phyloP scores from a whole-genome alignment of 140 eudicot species.

The Flaveria floridana region DNA sequence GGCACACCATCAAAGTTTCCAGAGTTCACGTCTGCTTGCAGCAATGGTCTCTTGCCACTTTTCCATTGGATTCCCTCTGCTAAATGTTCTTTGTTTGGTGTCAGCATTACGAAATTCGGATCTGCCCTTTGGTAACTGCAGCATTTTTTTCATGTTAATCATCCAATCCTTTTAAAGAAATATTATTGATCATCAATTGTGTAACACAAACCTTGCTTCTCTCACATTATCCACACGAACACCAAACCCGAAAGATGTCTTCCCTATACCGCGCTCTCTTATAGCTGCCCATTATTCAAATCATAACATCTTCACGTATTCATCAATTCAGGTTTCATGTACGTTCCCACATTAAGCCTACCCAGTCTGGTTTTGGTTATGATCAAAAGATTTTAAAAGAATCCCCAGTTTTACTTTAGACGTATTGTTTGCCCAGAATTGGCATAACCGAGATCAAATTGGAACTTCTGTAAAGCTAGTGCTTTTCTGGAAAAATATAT shows the following conservation, averaged over 20 bases:
- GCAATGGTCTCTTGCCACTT: slow-evolving; percentile 57
- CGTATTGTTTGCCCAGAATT: no score
- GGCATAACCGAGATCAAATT: no score
- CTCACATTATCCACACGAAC: slow-evolving; percentile 71
- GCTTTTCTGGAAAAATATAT: not conserved
- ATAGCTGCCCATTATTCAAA: slow-evolving; percentile 48
- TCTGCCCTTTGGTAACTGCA: slow-evolving; percentile 91
- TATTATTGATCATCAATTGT: not conserved
- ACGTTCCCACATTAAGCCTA: not conserved
- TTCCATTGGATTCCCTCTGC: slow-evolving; percentile 93
- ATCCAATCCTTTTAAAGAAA: not conserved
- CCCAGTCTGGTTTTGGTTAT: not conserved
- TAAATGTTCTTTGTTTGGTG: slow-evolving; percentile 82
- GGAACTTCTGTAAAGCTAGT: not conserved
- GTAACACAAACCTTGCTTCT: slow-evolving; percentile 68
- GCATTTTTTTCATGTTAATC: not conserved
- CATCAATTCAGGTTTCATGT: slow-evolving; percentile 1
- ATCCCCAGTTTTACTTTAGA: no score
- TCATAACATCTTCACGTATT: not conserved
- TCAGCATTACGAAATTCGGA: slow-evolving; percentile 86
- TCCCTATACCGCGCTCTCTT: slow-evolving; percentile 62
- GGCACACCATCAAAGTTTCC: slow-evolving; percentile 82
- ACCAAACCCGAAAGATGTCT: slow-evolving; percentile 75
- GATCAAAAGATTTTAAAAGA: not conserved
- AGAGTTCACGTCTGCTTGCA: slow-evolving; percentile 67